These are phyloP conservation scores for Dacryopinax spathularia DNA, from an alignment of 768 basidiomycete species.

Conservation along the genomic window DNA sequence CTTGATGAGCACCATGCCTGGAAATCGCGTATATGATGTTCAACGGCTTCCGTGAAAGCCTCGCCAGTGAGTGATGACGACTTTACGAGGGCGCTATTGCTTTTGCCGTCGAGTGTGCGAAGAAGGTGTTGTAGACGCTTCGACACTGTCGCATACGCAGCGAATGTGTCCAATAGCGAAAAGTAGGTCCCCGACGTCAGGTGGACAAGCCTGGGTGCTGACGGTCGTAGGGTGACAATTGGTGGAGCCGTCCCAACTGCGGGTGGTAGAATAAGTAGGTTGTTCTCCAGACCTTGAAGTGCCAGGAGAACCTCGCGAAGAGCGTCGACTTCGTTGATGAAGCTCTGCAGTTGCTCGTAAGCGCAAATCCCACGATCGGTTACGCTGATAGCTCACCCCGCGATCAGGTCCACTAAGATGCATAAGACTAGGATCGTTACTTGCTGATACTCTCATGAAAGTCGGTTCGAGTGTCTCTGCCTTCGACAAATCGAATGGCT, in stretches of 20 bases:
- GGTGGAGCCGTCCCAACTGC: neutral
- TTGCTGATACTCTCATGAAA: neutral
- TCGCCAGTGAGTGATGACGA: conserved; percentile 29
- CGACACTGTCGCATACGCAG: conserved; percentile 42
- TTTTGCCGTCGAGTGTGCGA: neutral
- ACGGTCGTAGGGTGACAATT: conserved; percentile 27
- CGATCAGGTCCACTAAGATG: neutral
- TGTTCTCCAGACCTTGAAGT: conserved; percentile 43
- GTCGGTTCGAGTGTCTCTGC: conserved; percentile 46
- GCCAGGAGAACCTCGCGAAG: conserved; percentile 65
- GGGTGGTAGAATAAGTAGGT: conserved; percentile 4
- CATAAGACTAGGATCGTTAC: neutral
- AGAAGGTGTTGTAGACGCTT: conserved; percentile 51
- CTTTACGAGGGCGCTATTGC: neutral
- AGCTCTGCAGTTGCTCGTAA: conserved; percentile 31
- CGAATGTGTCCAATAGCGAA: conserved; percentile 49
- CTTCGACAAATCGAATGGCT: conserved; percentile 48
- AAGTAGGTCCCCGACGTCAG: conserved; percentile 50
- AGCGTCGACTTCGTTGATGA: conserved; percentile 60
- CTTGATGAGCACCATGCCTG: conserved; percentile 54
- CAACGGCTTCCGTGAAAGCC: conserved; percentile 66
- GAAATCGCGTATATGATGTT: conserved; percentile 41
- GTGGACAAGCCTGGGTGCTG: conserved; percentile 46
- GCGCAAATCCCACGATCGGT: neutral
- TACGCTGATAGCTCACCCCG: neutral